Percentiles rank a stretch among this genome's conserved stretches.
These are phyloP conservation scores for Chlorella sp. DNA, from an alignment of 139 green algal genomes.

Conservation along the genomic window DNA sequence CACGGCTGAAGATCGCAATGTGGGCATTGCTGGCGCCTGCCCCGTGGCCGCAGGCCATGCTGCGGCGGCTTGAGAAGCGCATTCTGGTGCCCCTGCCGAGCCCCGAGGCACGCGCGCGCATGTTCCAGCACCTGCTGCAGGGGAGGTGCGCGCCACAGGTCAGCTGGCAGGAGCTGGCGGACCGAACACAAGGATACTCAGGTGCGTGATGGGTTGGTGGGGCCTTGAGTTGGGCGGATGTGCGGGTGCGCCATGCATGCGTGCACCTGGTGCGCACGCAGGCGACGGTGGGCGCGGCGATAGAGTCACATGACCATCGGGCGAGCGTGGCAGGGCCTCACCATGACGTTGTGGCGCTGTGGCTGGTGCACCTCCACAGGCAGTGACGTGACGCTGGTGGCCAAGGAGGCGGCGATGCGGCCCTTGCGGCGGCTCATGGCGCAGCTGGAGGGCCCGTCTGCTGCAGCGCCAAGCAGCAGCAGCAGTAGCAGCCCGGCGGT, in stretches of 20 bases:
- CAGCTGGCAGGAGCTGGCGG: constrained; percentile 21
- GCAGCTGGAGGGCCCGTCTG: constrained; percentile 35
- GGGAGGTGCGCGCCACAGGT: constrained; percentile 23
- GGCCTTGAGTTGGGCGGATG: too few species aligned
- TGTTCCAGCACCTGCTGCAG: constrained; percentile 36
- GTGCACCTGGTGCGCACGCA: too few species aligned
- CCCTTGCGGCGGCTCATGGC: constrained; percentile 47
- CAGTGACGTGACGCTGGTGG: constrained; percentile 43
- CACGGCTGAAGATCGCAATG: too few species aligned
- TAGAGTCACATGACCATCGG: too few species aligned
- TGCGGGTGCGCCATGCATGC: too few species aligned
- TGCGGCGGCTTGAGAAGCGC: constrained; percentile 49
- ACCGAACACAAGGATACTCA: constrained; percentile 33
- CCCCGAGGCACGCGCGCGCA: constrained; percentile 17
- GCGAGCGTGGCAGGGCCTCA: too few species aligned
- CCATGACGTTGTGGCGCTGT: too few species aligned
- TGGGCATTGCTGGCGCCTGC: not conserved
- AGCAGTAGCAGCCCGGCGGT: not conserved
- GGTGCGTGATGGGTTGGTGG: not conserved
- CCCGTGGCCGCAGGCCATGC: constrained; percentile 26
- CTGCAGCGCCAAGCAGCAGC: too few species aligned
- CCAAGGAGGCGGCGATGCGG: constrained; percentile 60
- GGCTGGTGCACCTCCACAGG: constrained; percentile 11
- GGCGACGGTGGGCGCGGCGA: too few species aligned
- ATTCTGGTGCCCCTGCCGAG: constrained; percentile 49